These are phyloP conservation scores for Plenodomus biglobosus DNA, from an alignment of 2,329 filamentous ascomycete species.

Conservation along the genomic window DNA sequence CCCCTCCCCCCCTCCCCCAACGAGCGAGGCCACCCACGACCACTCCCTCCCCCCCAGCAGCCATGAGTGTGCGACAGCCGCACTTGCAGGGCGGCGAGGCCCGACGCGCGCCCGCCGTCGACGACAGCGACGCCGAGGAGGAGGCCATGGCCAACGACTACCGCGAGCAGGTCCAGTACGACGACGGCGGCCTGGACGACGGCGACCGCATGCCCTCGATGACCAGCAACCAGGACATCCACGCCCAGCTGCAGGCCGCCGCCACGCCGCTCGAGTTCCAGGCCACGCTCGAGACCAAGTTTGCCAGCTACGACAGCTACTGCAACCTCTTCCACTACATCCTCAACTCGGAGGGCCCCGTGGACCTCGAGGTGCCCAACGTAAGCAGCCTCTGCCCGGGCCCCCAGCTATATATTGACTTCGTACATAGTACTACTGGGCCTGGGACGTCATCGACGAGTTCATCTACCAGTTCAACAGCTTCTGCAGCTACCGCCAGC, in stretches of 20 bases:
- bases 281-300: constrained; percentile 93
- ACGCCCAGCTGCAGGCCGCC: constrained; percentile 85
- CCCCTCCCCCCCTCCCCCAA: neutral
- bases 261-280: constrained; percentile 96
- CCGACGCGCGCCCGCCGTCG: constrained; percentile 57
- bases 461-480: constrained; percentile 99
- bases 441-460: constrained; percentile 99
- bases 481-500: constrained; percentile 95
- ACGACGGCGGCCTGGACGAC: constrained; percentile 83
- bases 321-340: constrained; percentile 99
- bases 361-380: constrained; percentile 93
- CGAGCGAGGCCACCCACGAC: constrained; percentile 2
- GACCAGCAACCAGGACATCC: constrained; percentile 83
- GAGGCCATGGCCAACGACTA: constrained; percentile 95
- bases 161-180: constrained; percentile 89
- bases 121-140: constrained; percentile 94
- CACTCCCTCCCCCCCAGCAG: constrained; percentile 9
- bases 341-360: constrained; percentile 97
- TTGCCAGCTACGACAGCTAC: constrained; percentile 98
- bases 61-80: constrained; percentile 28
- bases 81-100: constrained; percentile 47
- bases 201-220: constrained; percentile 66
- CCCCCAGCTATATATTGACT: too few species aligned
- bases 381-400: constrained; percentile 65
- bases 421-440: constrained; percentile 99